Evolutionary conservation across 2,329 filamentous ascomycete species (phyloP).

Genomic region (Sporothrix schenckii): DNA sequence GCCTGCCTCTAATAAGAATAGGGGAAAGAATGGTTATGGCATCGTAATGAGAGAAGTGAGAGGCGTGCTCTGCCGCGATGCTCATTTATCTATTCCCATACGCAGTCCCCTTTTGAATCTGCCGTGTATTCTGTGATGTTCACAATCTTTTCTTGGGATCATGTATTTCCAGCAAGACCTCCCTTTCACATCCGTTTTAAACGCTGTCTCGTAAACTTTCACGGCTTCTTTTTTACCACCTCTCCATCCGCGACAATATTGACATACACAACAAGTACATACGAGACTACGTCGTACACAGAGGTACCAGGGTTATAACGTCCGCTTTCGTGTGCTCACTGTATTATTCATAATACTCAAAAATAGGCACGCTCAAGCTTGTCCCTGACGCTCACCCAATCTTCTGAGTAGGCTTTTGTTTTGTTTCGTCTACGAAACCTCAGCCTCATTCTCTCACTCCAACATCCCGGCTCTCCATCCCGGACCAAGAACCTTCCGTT

Average conservation of each 20-base stretch:
- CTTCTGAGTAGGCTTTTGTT: not conserved
- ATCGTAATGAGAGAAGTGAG: not conserved
- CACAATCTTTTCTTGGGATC: too few species aligned
- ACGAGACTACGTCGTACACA: not conserved
- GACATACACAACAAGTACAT: too few species aligned
- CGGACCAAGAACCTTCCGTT: conserved; percentile 13
- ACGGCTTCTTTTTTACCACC: too few species aligned
- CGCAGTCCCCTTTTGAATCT: too few species aligned
- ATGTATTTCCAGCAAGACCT: too few species aligned
- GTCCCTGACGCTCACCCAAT: not conserved
- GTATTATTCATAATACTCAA: conserved; percentile 7
- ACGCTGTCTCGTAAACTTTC: too few species aligned
- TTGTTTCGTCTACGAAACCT: not conserved
- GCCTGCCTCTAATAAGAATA: not conserved
- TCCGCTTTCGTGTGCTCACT: not conserved
- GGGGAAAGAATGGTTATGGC: not conserved
- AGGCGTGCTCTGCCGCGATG: not conserved
- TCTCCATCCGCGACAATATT: too few species aligned
- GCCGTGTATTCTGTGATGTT: too few species aligned
- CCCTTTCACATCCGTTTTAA: too few species aligned
- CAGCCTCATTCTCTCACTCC: not conserved
- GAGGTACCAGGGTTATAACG: not conserved
- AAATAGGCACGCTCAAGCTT: not conserved
- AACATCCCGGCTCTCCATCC: not conserved
- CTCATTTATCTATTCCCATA: too few species aligned